phyloP scores from a whole-genome alignment of 352 stramenopile species.

The Globisporangium apiculatum region DNA sequence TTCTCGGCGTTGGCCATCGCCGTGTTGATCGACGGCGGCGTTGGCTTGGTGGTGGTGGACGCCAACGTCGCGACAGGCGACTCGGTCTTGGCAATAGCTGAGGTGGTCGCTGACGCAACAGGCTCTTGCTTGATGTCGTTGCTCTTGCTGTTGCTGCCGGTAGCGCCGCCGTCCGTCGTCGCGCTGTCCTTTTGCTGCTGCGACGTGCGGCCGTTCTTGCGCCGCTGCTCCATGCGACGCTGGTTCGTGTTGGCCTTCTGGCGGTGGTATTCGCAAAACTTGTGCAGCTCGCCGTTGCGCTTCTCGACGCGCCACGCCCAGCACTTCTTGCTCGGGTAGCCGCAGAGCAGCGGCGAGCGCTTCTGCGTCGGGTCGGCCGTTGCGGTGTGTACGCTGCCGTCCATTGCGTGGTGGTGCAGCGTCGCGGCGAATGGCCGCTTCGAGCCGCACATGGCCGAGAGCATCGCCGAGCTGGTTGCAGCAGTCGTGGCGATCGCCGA shows the following conservation, averaged over 20 bases:
- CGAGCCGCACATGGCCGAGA: constrained; percentile 10
- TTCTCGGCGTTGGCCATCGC: constrained; percentile 12
- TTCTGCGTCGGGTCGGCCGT: constrained; percentile 22
- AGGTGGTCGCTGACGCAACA: too few relatives aligned
- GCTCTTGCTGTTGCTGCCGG: neutral
- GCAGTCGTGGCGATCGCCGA: neutral
- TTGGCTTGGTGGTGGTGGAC: too few relatives aligned
- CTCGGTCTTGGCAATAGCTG: neutral
- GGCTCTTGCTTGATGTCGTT: constrained; percentile 7
- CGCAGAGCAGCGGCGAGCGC: constrained; percentile 48
- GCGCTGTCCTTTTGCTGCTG: too few relatives aligned
- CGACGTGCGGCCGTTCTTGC: constrained; percentile 41
- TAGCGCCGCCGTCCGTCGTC: constrained; percentile 1
- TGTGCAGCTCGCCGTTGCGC: constrained; percentile 78
- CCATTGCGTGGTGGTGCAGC: constrained; percentile 1
- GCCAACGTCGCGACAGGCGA: too few relatives aligned
- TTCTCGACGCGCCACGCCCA: constrained; percentile 74
- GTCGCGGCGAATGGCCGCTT: constrained; percentile 12
- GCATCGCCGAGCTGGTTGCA: constrained; percentile 1
- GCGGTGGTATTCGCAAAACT: constrained; percentile 83
- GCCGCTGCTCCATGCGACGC: constrained; percentile 74
- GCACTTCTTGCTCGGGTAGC: constrained; percentile 83
- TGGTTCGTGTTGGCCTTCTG: constrained; percentile 84
- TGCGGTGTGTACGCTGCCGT: neutral
- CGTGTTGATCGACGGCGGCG: constrained; percentile 12